Percentiles rank a stretch among this genome's conserved stretches.
Conservation (phyloP, 2,329 filamentous ascomycete species). For the Nothophaeocryptopus gaeumannii region DNA sequence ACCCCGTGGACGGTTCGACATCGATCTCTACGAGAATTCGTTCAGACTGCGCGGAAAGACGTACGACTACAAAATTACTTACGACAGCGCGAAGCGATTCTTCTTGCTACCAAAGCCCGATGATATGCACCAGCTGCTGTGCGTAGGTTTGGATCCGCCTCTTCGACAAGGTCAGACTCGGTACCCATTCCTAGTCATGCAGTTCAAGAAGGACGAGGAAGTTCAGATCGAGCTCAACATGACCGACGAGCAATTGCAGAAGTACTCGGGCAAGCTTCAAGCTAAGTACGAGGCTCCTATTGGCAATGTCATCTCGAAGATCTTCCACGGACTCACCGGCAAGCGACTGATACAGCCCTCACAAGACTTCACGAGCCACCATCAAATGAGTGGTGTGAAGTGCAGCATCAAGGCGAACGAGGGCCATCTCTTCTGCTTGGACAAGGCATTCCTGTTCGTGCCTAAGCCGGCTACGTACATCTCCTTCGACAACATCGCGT, state of each 20-base stretch:
- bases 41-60: conserved; percentile 98
- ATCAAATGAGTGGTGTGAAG: conserved; percentile 92
- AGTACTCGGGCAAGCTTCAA: conserved; percentile 87
- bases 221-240: conserved; percentile 96
- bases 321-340: conserved; percentile 89
- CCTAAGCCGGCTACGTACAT: conserved; percentile 98
- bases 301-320: conserved; percentile 88
- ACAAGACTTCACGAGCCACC: conserved; percentile 91
- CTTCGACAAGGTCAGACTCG: conserved; percentile 94
- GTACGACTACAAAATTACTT: conserved; percentile 99
- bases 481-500: conserved; percentile 85
- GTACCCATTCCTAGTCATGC: conserved; percentile 98
- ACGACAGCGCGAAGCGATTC: conserved; percentile 96
- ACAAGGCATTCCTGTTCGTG: conserved; percentile 98
- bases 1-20: conserved; percentile 97
- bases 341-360: conserved; percentile 94
- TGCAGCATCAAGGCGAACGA: conserved; percentile 99
- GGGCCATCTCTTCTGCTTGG: conserved; percentile 92
- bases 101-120: conserved; percentile 99
- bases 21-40: conserved; percentile 98
- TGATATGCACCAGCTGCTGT: conserved; percentile 91
- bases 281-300: conserved; percentile 90
- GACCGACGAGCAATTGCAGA: conserved; percentile 80
- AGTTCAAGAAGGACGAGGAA: conserved; percentile 96
- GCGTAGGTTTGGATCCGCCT: conserved; percentile 89